Evolutionary conservation across 139 green algal species (phyloP), one percentile per base, ranked within the genome.

Genomic region (Auxenochlorella pyrenoidosa): DNA sequence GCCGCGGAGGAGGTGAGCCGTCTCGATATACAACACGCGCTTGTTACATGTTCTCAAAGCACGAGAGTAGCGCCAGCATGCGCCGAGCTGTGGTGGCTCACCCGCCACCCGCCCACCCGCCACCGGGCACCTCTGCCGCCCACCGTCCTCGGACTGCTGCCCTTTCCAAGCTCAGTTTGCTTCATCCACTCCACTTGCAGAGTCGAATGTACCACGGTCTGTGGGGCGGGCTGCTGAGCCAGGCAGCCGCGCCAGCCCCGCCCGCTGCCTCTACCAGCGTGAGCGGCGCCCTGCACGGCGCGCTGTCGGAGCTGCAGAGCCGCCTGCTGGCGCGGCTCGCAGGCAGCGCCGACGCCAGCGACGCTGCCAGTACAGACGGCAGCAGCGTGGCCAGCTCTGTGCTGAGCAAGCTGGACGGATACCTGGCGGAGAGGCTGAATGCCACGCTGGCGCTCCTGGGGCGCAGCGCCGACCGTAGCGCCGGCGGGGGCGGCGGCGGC

Each of bases 201-300:
- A 75, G 15, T 8, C 68, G 58, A 18, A 70, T 36, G 19, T 90
- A 87, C 44, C 72, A 51, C 22, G 86, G 78, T 40, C 63, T 90
- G 18, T 90, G 86, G 86, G 66, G 86, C 79, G 72, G 60, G 0
- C 43, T 90, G 6, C 68, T 90, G 30, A 26, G 32, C 19, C 79
- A 84, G 40, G n/a, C 51, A 24, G 59, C 65, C 21, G 82, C n/a
- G 34, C n/a, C 38, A 16, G 15, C 21, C 40, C n/a, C 70, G n/a
- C 21, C 34, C 6, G 34, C 70, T 6, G n/a, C 34, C 13, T 38
- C 63, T 18, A 15, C 5, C 30, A 26, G 63, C 63, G 12, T 38
- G n/a, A 4, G 13, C 15, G 60, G 30, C 34, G 32, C 59, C 59
- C 40, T 85, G 36, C 79, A 85, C 28, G 59, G 36, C 3, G 82